phyloP scores from a whole-genome alignment of 2,329 filamentous ascomycete species.

The Akanthomyces uredinophilus region DNA sequence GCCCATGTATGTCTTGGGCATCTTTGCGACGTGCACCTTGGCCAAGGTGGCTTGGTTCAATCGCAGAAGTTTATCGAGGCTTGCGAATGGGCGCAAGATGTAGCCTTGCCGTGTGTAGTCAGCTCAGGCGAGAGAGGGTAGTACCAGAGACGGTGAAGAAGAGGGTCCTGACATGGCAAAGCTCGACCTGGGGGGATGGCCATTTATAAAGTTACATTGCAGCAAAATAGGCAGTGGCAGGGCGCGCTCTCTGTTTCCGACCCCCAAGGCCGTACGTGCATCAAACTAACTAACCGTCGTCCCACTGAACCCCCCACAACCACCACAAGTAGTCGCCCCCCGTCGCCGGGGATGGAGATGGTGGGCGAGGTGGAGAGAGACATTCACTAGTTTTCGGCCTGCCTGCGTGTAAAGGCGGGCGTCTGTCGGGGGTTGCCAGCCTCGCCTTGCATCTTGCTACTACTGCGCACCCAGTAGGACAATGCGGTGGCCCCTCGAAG shows the following conservation, averaged over 20 bases:
- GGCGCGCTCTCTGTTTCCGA: background rate
- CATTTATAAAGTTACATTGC: slow-evolving; percentile 15
- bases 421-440: background rate
- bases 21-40: slow-evolving; percentile 13
- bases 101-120: background rate
- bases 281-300: background rate
- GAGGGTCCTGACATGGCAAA: background rate
- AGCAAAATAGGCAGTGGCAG: background rate
- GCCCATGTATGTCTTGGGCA: slow-evolving; percentile 51
- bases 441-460: background rate
- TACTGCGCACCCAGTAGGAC: background rate
- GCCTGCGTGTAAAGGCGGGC: background rate
- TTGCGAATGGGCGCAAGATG: background rate
- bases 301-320: slow-evolving; percentile 4
- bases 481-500: background rate
- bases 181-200: background rate
- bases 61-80: background rate
- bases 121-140: background rate
- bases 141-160: slow-evolving; percentile 2
- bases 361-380: slow-evolving; percentile 10
- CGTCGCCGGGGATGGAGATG: slow-evolving; percentile 2
- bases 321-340: slow-evolving; percentile 5
- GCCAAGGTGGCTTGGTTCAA: background rate
- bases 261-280: background rate
- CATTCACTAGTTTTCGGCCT: slow-evolving; percentile 1